Evolutionary conservation across 305 asterid genomes (phyloP).

Genomic region (Petunia hybrid): DNA sequence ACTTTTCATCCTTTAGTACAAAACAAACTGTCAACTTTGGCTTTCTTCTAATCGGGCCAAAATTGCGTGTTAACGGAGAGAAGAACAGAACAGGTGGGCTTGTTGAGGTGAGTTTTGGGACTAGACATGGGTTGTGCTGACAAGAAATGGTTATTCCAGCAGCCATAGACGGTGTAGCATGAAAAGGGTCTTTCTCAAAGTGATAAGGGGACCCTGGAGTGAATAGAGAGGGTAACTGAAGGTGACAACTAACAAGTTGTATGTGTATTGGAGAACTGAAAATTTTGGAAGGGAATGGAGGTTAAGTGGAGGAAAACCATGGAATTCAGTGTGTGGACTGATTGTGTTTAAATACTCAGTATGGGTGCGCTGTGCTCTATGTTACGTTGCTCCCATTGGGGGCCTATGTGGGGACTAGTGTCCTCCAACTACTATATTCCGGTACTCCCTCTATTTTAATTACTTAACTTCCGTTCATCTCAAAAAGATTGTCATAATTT

Average conservation of each 20-base stretch:
- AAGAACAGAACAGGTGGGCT: conserved; percentile 36
- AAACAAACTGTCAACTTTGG: conserved; percentile 59
- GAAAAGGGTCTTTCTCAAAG: conserved; percentile 20
- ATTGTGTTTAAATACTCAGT: conserved; percentile 24
- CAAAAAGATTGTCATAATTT: no score
- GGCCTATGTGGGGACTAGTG: background rate
- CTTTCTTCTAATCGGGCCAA: conserved; percentile 39
- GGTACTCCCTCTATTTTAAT: no score
- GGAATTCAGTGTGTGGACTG: conserved; percentile 28
- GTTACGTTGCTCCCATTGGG: conserved; percentile 1
- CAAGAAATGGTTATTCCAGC: conserved; percentile 49
- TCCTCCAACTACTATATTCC: background rate
- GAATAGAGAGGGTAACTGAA: background rate
- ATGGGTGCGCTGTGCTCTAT: no score
- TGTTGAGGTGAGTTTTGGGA: conserved; percentile 46
- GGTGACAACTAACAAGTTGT: background rate
- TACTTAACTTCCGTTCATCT: no score
- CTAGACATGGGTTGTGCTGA: conserved; percentile 44
- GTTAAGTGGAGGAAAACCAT: conserved; percentile 49
- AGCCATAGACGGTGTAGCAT: conserved; percentile 62
- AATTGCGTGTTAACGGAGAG: conserved; percentile 36
- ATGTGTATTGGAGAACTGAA: background rate
- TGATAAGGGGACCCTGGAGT: background rate
- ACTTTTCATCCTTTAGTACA: conserved; percentile 63
- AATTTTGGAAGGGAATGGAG: background rate